Percentiles rank a stretch among this genome's conserved stretches.
Conservation (phyloP, 1,139 yeast species). For the Tardiomyces digboiensis region DNA sequence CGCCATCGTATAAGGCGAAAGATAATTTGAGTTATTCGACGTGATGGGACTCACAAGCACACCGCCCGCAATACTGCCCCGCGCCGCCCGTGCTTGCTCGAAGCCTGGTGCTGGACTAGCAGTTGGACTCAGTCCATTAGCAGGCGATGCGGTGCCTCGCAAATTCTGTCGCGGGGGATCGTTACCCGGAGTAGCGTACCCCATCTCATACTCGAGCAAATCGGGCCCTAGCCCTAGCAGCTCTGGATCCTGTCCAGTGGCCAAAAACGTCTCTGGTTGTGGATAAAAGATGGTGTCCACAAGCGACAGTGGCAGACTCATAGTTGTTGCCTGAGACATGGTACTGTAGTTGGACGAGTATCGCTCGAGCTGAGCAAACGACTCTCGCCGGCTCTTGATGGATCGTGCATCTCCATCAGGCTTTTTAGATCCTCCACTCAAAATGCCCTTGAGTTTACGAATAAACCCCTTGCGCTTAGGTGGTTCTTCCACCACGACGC, state of each 20-base stretch:
- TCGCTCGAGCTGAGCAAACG: not conserved
- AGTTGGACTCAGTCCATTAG: not conserved
- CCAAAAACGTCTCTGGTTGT: not conserved
- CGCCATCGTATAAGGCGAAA: not conserved
- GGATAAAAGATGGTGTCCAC: not conserved
- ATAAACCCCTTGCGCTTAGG: not conserved
- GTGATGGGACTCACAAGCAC: not conserved
- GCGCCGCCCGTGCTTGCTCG: not conserved
- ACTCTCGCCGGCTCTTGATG: not conserved
- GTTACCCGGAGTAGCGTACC: not conserved
- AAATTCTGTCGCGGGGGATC: not conserved
- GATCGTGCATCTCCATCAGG: not conserved
- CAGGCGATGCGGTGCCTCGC: not conserved
- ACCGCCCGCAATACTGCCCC: not conserved
- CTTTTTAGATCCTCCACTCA: not conserved
- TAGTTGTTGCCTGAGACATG: not conserved
- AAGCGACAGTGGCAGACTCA: not conserved
- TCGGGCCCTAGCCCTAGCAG: not conserved
- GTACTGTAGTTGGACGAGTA: not conserved
- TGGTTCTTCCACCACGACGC: not conserved
- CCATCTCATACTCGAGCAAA: not conserved
- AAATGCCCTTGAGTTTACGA: not conserved
- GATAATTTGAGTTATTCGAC: not conserved
- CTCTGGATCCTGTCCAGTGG: not conserved
- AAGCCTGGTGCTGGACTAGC: not conserved